These are phyloP conservation scores for Zymoseptoria tritici DNA, from an alignment of 2,329 filamentous ascomycete species.

Conservation along the genomic window DNA sequence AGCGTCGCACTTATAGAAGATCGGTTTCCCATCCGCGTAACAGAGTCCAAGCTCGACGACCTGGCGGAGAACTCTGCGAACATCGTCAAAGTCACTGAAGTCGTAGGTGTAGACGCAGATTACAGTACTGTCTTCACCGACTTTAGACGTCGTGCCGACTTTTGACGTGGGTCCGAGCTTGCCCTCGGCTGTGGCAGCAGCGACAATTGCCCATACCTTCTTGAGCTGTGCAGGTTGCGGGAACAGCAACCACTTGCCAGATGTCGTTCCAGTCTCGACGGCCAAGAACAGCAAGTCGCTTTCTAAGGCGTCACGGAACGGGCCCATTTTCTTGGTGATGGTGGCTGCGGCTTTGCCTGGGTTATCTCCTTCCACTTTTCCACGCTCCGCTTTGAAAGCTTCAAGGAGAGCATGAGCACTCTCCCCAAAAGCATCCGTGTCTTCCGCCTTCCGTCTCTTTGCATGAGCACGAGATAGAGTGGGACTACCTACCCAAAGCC, in stretches of 20 bases:
- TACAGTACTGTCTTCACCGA: constrained; percentile 36
- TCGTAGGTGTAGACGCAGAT: constrained; percentile 75
- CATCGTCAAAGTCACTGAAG: constrained; percentile 61
- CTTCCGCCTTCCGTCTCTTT: constrained; percentile 36
- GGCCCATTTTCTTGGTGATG: constrained; percentile 34
- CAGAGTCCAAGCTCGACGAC: constrained; percentile 56
- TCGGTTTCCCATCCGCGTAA: constrained; percentile 35
- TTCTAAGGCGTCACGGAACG: constrained; percentile 39
- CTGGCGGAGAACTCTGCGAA: constrained; percentile 57
- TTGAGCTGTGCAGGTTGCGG: constrained; percentile 49
- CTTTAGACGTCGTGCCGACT: constrained; percentile 50
- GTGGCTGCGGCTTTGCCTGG: constrained; percentile 38
- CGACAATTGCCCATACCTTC: constrained; percentile 58
- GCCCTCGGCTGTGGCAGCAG: constrained; percentile 58
- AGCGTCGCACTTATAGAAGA: constrained; percentile 73
- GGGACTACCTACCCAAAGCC: constrained; percentile 71
- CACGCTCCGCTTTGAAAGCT: constrained; percentile 40
- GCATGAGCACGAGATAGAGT: constrained; percentile 25
- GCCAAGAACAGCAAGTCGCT: constrained; percentile 56
- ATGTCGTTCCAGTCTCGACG: constrained; percentile 48
- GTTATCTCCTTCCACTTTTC: constrained; percentile 46
- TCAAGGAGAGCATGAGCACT: constrained; percentile 50
- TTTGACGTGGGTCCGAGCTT: constrained; percentile 68
- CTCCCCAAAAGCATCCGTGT: constrained; percentile 44
- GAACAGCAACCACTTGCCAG: constrained; percentile 79